Percentiles rank a stretch among this genome's conserved stretches.
Evolutionary conservation across 768 basidiomycete species (phyloP).

Genomic region (Auricularia heimuer): DNA sequence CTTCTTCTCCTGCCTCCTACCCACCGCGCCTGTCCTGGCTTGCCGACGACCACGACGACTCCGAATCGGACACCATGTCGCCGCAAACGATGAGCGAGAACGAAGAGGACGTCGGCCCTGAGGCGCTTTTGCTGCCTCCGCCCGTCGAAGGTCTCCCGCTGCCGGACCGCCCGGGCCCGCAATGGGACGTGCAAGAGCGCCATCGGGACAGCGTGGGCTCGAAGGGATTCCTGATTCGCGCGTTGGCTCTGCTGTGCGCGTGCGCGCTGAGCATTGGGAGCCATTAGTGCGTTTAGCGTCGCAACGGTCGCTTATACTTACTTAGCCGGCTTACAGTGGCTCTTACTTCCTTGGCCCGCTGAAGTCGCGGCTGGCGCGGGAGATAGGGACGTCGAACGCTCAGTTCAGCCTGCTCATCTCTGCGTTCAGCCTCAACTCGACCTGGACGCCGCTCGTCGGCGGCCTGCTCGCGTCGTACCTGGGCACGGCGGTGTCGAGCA

Average conservation of each 20-base stretch:
- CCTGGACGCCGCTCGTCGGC: slow-evolving; percentile 70
- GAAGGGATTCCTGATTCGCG: slow-evolving; percentile 25
- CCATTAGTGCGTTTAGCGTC: slow-evolving; percentile 47
- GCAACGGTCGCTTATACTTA: background rate
- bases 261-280: slow-evolving; percentile 68
- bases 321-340: slow-evolving; percentile 32
- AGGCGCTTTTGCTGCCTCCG: background rate
- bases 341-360: slow-evolving; percentile 69
- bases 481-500: slow-evolving; percentile 62
- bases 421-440: slow-evolving; percentile 64
- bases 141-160: background rate
- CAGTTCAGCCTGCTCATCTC: slow-evolving; percentile 73
- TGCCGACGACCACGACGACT: background rate
- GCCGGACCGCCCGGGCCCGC: background rate
- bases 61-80: background rate
- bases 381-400: slow-evolving; percentile 65
- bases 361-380: slow-evolving; percentile 56
- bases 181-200: background rate
- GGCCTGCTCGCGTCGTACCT: slow-evolving; percentile 61
- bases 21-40: too few species aligned
- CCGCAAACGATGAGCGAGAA: background rate
- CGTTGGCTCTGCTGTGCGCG: slow-evolving; percentile 56
- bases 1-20: too few species aligned
- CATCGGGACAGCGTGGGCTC: background rate
- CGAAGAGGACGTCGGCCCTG: background rate